These are phyloP conservation scores for Aspergillus sp. DNA, from an alignment of 2,329 filamentous ascomycete species.

Conservation along the genomic window DNA sequence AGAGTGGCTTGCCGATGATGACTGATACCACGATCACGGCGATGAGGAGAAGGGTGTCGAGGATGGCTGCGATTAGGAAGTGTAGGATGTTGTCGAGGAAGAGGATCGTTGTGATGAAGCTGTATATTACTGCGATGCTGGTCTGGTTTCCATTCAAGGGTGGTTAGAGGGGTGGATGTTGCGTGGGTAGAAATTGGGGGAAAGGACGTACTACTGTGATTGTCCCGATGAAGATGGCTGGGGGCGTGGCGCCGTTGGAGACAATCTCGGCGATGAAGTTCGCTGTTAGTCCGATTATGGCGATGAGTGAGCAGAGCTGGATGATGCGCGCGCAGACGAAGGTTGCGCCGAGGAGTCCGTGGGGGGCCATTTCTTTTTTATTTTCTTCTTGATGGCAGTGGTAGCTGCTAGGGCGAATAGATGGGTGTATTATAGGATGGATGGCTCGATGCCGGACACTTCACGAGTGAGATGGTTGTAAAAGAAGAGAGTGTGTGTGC, in stretches of 20 bases:
- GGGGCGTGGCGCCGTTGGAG: constrained; percentile 63
- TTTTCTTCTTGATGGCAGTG: not conserved
- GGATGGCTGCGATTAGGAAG: constrained; percentile 65
- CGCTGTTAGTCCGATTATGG: constrained; percentile 76
- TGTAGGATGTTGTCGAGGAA: constrained; percentile 76
- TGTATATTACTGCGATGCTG: constrained; percentile 77
- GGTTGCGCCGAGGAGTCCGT: constrained; percentile 74
- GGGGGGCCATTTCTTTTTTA: constrained; percentile 36
- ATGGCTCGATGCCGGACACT: not conserved
- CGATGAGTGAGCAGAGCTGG: constrained; percentile 70
- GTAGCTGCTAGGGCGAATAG: not conserved
- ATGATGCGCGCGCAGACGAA: constrained; percentile 74
- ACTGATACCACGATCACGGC: constrained; percentile 77
- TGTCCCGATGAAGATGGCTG: constrained; percentile 74
- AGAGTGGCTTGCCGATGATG: constrained; percentile 77
- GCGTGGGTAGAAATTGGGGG: constrained; percentile 19
- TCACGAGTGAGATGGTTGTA: not conserved
- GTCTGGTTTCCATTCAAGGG: constrained; percentile 54
- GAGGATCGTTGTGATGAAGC: constrained; percentile 76
- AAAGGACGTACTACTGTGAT: constrained; percentile 70
- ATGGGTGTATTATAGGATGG: constrained; percentile 2
- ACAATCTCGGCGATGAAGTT: constrained; percentile 82
- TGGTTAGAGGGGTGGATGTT: not conserved
- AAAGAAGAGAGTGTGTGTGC: not conserved
- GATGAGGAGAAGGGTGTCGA: constrained; percentile 71